Conservation (phyloP, 805 yeast species). For the Kodamaea lidongshanica region DNA sequence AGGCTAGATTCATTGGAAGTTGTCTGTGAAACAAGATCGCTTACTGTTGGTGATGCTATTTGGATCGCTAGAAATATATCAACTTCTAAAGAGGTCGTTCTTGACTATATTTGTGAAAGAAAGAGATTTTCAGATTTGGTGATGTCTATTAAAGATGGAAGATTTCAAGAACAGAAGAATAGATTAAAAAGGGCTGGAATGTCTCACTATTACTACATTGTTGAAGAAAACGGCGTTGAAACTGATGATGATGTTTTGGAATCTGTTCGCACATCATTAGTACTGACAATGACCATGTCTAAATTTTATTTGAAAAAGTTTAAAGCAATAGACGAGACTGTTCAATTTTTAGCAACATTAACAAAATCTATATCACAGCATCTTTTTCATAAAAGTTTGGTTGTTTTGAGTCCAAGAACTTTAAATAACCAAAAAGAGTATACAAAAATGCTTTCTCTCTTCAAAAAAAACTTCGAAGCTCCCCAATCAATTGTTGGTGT, state of each 20-base stretch:
- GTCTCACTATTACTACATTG: constrained; percentile 60
- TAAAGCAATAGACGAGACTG: constrained; percentile 67
- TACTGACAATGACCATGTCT: constrained; percentile 60
- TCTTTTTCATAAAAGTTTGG: constrained; percentile 28
- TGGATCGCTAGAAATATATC: constrained; percentile 76
- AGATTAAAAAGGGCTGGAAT: constrained; percentile 68
- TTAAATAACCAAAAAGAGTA: constrained; percentile 49
- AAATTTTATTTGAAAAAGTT: constrained; percentile 66
- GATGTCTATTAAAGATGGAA: constrained; percentile 75
- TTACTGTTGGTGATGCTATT: constrained; percentile 79
- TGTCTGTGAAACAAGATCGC: constrained; percentile 45
- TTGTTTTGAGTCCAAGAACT: constrained; percentile 48
- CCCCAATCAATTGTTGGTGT: constrained; percentile 2
- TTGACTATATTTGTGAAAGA: constrained; percentile 84
- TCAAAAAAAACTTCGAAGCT: constrained; percentile 37
- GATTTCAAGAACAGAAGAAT: constrained; percentile 81
- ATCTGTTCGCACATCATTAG: constrained; percentile 70
- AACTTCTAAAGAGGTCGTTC: constrained; percentile 56
- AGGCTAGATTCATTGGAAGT: constrained; percentile 48
- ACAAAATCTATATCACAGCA: constrained; percentile 38
- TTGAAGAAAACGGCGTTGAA: constrained; percentile 62
- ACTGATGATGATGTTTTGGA: constrained; percentile 44
- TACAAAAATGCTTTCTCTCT: constrained; percentile 35
- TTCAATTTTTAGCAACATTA: constrained; percentile 47
- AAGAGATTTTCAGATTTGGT: constrained; percentile 85